Evolutionary conservation across 768 basidiomycete species (phyloP).

Genomic region (Dendrothele bispora): DNA sequence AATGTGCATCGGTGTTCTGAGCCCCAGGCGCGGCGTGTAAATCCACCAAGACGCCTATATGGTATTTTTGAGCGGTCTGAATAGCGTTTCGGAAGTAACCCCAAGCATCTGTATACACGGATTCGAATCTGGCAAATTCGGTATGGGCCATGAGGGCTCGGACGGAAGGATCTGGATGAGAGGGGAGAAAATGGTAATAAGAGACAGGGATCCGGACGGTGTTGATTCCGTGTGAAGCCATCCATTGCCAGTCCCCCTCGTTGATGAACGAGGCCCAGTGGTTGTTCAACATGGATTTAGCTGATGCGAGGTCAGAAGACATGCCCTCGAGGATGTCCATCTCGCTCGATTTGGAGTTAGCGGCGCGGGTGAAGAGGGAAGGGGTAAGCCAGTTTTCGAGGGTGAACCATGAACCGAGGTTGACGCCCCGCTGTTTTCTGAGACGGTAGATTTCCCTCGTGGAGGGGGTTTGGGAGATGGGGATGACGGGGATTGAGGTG

Average conservation of each 20-base stretch:
- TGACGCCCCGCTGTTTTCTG: constrained; percentile 79
- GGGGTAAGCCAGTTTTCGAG: constrained; percentile 77
- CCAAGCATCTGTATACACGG: constrained; percentile 70
- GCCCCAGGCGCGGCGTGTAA: constrained; percentile 76
- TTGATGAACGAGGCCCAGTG: constrained; percentile 79
- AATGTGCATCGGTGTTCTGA: constrained; percentile 69
- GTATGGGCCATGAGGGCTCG: constrained; percentile 46
- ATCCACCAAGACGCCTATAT: constrained; percentile 80
- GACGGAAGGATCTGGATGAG: constrained; percentile 1
- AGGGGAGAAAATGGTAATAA: constrained; percentile 30
- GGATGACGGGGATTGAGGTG: background rate
- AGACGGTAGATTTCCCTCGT: constrained; percentile 40
- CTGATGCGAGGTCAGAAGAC: constrained; percentile 31
- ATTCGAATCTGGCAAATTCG: constrained; percentile 54
- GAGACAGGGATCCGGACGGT: constrained; percentile 59
- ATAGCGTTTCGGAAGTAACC: constrained; percentile 58
- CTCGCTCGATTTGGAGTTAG: constrained; percentile 60
- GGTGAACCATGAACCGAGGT: constrained; percentile 84
- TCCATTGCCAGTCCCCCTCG: constrained; percentile 64
- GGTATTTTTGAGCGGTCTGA: constrained; percentile 49
- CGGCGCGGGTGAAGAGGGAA: constrained; percentile 54
- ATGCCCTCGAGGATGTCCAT: constrained; percentile 64
- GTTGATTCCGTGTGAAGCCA: constrained; percentile 57
- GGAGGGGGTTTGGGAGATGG: constrained; percentile 6
- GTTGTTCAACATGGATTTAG: constrained; percentile 46